These are phyloP conservation scores for Lachnellula hyalina DNA, from an alignment of 2,329 filamentous ascomycete genomes.

Conservation along the genomic window DNA sequence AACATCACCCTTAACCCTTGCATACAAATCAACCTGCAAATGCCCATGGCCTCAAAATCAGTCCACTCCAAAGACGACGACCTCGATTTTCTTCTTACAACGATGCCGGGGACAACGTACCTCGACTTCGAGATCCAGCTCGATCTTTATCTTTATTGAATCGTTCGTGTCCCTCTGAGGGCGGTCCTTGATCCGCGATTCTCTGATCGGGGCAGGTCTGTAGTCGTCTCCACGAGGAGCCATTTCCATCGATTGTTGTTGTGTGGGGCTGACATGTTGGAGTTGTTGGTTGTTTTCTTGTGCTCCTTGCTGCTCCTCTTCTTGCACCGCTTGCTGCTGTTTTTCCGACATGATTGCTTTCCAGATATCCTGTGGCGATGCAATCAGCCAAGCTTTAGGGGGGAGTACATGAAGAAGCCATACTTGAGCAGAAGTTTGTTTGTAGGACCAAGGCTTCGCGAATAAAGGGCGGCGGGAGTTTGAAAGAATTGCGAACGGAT, in stretches of 20 bases:
- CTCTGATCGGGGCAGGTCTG: constrained; percentile 10
- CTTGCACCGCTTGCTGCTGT: neutral
- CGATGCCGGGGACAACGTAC: constrained; percentile 12
- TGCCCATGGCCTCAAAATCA: neutral
- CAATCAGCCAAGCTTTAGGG: neutral
- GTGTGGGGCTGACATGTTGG: neutral
- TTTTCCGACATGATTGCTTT: neutral
- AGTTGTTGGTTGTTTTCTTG: neutral
- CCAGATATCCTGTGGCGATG: neutral
- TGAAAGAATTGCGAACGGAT: no score
- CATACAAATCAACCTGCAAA: constrained; percentile 21
- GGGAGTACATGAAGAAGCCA: neutral
- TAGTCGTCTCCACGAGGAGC: constrained; percentile 3
- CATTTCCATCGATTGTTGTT: neutral
- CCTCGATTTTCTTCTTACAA: neutral
- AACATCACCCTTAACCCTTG: constrained; percentile 25
- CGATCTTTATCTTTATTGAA: constrained; percentile 23
- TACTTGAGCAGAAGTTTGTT: no score
- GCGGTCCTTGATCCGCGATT: constrained; percentile 33
- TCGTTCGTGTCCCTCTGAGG: constrained; percentile 21
- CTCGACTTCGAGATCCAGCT: constrained; percentile 31
- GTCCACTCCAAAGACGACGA: neutral
- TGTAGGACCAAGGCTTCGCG: no score
- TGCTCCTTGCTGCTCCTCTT: neutral
- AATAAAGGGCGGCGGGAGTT: no score